Conservation (phyloP, 1,284 basidiomycete genomes). For the Phenoliferia sp. region DNA sequence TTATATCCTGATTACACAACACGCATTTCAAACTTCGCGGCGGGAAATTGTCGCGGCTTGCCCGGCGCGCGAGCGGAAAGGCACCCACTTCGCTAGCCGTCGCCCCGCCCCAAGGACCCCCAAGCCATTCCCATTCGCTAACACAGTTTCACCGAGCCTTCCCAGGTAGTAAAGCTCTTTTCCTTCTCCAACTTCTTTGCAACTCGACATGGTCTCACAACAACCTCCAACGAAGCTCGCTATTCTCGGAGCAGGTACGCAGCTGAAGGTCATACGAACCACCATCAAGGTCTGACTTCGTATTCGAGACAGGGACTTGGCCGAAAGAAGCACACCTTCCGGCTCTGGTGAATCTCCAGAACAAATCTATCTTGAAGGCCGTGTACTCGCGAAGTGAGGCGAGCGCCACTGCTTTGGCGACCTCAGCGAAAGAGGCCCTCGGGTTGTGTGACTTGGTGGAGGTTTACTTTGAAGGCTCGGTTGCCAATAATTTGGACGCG, state of each 20-base stretch:
- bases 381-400: not conserved
- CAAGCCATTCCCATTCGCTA: too few species aligned
- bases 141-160: too few species aligned
- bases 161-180: too few species aligned
- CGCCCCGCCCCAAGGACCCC: too few species aligned
- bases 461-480: not conserved
- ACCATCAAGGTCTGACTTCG: not conserved
- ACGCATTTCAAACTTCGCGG: too few species aligned
- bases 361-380: not conserved
- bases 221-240: not conserved
- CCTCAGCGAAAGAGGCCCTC: not conserved
- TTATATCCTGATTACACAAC: too few species aligned
- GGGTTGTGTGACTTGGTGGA: not conserved
- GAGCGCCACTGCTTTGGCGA: not conserved
- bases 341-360: not conserved
- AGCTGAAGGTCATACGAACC: not conserved
- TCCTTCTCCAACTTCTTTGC: not conserved
- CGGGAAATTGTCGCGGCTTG: too few species aligned
- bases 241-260: not conserved
- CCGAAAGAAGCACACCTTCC: conserved; percentile 1
- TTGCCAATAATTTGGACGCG: not conserved
- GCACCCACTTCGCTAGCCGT: too few species aligned
- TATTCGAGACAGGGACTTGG: not conserved
- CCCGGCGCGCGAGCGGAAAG: too few species aligned
- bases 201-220: not conserved